Evolutionary conservation across 495 filamentous ascomycete species (phyloP).

Genomic region (Penicillium fimorum): DNA sequence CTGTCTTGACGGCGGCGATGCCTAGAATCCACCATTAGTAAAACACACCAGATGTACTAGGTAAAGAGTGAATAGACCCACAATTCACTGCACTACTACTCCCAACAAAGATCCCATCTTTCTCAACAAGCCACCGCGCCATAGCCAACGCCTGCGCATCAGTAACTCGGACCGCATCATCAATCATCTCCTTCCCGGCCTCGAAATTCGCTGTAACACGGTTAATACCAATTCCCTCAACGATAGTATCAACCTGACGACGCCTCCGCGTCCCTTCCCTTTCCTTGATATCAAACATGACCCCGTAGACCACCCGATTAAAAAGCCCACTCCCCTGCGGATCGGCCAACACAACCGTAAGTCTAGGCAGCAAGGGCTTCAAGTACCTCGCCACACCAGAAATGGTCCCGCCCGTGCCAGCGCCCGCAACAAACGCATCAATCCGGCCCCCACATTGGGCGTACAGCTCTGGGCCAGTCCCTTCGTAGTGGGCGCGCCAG

Average conservation of each 20-base stretch:
- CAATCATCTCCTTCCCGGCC: conserved; percentile 75
- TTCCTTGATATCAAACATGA: conserved; percentile 91
- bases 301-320: conserved; percentile 85
- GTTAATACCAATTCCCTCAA: conserved; percentile 95
- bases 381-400: conserved; percentile 80
- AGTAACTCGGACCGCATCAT: conserved; percentile 88
- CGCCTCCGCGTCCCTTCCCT: conserved; percentile 83
- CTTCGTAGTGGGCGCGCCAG: conserved; percentile 75
- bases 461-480: conserved; percentile 88
- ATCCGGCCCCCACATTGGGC: conserved; percentile 70
- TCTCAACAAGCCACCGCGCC: conserved; percentile 93
- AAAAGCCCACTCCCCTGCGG: conserved; percentile 92
- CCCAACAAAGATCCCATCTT: conserved; percentile 91
- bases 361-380: conserved; percentile 61
- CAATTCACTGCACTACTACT: conserved; percentile 96
- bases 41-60: neutral
- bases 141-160: conserved; percentile 89
- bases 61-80: conserved; percentile 35
- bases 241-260: conserved; percentile 90
- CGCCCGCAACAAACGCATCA: conserved; percentile 93
- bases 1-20: conserved; percentile 81
- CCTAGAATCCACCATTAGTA: conserved; percentile 36
- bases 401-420: conserved; percentile 92
- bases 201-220: conserved; percentile 90
- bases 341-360: conserved; percentile 84